phyloP scores from a whole-genome alignment of 2,329 filamentous ascomycete species.

The Diaporthe capsici region DNA sequence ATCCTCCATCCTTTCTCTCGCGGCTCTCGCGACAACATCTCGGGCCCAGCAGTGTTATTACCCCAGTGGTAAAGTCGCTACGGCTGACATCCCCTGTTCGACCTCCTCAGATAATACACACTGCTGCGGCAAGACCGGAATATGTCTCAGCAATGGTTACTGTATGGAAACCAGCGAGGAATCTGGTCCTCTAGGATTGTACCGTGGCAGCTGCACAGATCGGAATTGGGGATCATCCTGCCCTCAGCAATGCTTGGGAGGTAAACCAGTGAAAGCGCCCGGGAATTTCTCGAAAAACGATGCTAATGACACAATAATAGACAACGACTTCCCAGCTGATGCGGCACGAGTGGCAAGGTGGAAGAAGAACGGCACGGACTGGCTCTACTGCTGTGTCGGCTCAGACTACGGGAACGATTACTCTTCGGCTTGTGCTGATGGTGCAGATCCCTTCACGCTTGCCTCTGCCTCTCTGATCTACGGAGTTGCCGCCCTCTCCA shows the following conservation, averaged over 20 bases:
- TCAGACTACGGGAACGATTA: not conserved
- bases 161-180: constrained; percentile 13
- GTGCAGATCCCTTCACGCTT: not conserved
- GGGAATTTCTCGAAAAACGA: not conserved
- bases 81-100: not conserved
- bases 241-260: constrained; percentile 2
- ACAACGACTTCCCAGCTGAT: constrained; percentile 4
- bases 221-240: constrained; percentile 7
- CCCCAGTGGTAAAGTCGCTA: constrained; percentile 9
- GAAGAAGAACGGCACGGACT: not conserved
- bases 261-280: not conserved
- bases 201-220: constrained; percentile 17
- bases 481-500: constrained; percentile 3
- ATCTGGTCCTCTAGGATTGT: not conserved
- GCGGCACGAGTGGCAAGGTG: constrained; percentile 1
- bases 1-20: not conserved
- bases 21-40: not conserved
- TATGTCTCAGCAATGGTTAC: constrained; percentile 4
- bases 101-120: not conserved
- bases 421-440: not conserved
- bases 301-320: not conserved
- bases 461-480: not conserved
- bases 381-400: constrained; percentile 10
- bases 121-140: constrained; percentile 5
- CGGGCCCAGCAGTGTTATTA: constrained; percentile 6